Conservation (phyloP, 176 grass and related monocot species). For the Eremochloa ophiuroides region DNA sequence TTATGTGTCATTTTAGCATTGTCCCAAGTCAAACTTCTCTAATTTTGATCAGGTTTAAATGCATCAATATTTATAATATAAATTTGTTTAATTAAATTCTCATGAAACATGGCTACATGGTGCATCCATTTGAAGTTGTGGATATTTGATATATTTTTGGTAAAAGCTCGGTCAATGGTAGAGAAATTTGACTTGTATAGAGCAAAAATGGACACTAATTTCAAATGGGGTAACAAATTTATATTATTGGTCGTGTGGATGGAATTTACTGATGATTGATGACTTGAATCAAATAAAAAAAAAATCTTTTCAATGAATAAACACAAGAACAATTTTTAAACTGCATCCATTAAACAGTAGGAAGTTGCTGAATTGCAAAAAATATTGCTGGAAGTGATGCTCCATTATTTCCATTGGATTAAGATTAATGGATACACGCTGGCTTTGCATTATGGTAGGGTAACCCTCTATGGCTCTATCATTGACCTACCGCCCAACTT, state of each 20-base stretch:
- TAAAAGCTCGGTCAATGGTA: background rate
- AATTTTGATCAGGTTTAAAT: background rate
- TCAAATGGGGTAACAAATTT: background rate
- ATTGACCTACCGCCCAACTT: conserved; percentile 38
- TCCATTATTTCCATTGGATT: conserved; percentile 9
- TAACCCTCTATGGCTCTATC: conserved; percentile 11
- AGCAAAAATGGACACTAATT: background rate
- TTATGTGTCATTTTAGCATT: background rate
- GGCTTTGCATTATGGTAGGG: conserved; percentile 40
- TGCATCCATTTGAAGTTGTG: too few species aligned
- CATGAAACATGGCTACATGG: background rate
- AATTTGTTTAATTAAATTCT: background rate
- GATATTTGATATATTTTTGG: background rate
- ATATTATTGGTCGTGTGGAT: background rate
- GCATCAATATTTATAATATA: background rate
- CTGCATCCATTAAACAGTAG: background rate
- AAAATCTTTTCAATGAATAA: background rate
- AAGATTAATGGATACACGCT: conserved; percentile 32
- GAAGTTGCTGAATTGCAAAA: background rate
- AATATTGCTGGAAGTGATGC: conserved; percentile 8
- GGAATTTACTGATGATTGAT: background rate
- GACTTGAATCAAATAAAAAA: background rate
- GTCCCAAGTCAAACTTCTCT: background rate
- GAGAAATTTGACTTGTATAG: background rate
- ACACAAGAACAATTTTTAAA: background rate